Evolutionary conservation across 345 rosid genomes (phyloP).

Genomic region (Citrus medica): DNA sequence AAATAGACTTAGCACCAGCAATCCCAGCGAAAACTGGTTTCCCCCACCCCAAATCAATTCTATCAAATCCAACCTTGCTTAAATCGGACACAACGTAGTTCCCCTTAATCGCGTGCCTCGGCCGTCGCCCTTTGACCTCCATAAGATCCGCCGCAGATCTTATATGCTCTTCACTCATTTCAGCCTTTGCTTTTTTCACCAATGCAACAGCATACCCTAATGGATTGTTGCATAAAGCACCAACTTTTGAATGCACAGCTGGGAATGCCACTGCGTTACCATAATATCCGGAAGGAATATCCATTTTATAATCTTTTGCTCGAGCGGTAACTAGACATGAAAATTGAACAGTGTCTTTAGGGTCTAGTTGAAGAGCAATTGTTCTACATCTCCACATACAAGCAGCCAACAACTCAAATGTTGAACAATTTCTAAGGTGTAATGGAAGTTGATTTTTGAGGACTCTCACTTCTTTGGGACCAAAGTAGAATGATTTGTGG

Average conservation of each 20-base stretch:
- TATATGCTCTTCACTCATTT: conserved; percentile 18
- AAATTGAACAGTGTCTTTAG: conserved; percentile 14
- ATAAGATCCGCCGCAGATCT: conserved; percentile 13
- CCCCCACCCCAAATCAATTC: conserved; percentile 32
- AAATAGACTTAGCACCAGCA: not conserved
- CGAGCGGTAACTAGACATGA: conserved; percentile 4
- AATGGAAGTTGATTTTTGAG: conserved; percentile 1
- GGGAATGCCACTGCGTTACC: conserved; percentile 42
- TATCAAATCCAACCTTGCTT: conserved; percentile 2
- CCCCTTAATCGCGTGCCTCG: not conserved
- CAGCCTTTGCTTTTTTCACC: conserved; percentile 26
- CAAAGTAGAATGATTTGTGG: conserved; percentile 15
- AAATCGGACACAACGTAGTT: conserved; percentile 2
- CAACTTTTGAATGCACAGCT: conserved; percentile 23
- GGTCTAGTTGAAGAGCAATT: conserved; percentile 13
- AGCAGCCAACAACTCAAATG: conserved; percentile 20
- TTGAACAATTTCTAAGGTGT: conserved; percentile 6
- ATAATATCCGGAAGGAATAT: conserved; percentile 28
- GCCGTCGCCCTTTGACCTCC: conserved; percentile 13
- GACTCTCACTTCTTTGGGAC: not conserved
- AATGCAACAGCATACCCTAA: conserved; percentile 34
- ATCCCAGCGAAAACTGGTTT: conserved; percentile 17
- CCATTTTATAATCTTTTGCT: not conserved
- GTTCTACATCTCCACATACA: conserved; percentile 26
- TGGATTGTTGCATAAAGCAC: conserved; percentile 15